Evolutionary conservation across 306 rosid species (phyloP).

Genomic region (Casuarina glauca): DNA sequence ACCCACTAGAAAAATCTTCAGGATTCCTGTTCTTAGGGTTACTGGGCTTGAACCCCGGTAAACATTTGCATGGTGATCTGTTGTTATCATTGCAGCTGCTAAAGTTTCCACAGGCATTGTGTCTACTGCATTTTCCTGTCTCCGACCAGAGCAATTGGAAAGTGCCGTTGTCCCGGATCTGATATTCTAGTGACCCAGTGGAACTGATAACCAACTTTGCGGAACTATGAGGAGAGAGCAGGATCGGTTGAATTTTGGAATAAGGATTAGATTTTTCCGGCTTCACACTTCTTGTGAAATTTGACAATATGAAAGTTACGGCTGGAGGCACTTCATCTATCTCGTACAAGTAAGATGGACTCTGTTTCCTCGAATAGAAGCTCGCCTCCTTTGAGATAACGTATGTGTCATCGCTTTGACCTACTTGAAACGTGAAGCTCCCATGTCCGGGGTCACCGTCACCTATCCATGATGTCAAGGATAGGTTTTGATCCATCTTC

Average conservation of each 20-base stretch:
- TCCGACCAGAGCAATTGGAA: rapidly evolving
- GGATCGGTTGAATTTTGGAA: too few species aligned
- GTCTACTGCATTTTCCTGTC: constrained; percentile 21
- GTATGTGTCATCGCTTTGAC: too few species aligned
- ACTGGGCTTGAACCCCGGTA: constrained; percentile 38
- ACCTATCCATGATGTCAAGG: constrained; percentile 35
- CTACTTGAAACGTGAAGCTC: constrained; percentile 13
- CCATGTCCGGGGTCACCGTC: not conserved
- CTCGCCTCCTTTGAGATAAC: too few species aligned
- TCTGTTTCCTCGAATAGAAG: too few species aligned
- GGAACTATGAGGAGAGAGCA: too few species aligned
- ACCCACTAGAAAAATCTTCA: constrained; percentile 23
- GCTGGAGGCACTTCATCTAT: too few species aligned
- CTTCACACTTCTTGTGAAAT: too few species aligned
- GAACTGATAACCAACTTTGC: constrained; percentile 32
- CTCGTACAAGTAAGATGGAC: too few species aligned
- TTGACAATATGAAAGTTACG: too few species aligned
- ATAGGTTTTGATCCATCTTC: constrained; percentile 18
- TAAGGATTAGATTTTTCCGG: too few species aligned
- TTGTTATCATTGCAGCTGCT: constrained; percentile 28
- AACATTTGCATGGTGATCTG: constrained; percentile 24
- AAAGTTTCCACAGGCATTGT: constrained; percentile 35
- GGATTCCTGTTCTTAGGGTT: not conserved
- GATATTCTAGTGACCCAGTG: constrained; percentile 14
- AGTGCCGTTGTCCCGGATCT: not conserved